These are phyloP conservation scores for Nymphaea thermarum DNA, from an alignment of 164 flowering plant genomes.

Conservation along the genomic window DNA sequence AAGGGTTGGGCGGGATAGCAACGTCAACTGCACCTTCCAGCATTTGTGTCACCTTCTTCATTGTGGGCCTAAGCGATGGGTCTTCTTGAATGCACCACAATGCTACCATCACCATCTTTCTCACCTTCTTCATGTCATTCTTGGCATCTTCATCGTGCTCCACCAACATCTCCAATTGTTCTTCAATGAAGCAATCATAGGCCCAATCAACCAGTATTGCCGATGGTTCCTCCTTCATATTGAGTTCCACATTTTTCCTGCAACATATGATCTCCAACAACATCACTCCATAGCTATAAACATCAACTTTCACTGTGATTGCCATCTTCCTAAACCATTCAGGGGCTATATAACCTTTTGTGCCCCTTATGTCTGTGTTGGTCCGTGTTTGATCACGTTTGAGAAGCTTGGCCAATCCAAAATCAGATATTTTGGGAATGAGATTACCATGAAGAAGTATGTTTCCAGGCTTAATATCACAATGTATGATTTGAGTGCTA, in stretches of 20 bases:
- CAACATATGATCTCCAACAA: slow-evolving; percentile 18
- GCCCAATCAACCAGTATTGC: too few relatives aligned
- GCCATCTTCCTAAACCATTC: slow-evolving; percentile 22
- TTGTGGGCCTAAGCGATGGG: slow-evolving; percentile 6
- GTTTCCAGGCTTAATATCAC: slow-evolving; percentile 20
- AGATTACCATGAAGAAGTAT: slow-evolving; percentile 10
- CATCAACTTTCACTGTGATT: slow-evolving; percentile 18
- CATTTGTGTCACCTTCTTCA: slow-evolving; percentile 3
- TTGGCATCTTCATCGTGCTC: too few relatives aligned
- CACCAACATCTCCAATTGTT: too few relatives aligned
- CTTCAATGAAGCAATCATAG: too few relatives aligned
- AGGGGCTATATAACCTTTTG: slow-evolving; percentile 21
- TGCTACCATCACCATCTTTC: slow-evolving; percentile 6
- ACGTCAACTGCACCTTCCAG: slow-evolving; percentile 10
- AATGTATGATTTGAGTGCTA: slow-evolving; percentile 15
- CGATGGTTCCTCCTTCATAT: too few relatives aligned
- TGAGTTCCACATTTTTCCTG: slow-evolving; percentile 9
- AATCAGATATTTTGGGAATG: slow-evolving; percentile 22
- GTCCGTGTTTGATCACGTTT: slow-evolving; percentile 16
- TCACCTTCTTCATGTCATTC: slow-evolving; percentile 3
- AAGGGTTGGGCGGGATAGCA: slow-evolving; percentile 13
- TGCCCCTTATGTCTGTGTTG: slow-evolving; percentile 14
- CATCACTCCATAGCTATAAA: slow-evolving; percentile 14
- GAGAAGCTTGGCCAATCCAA: slow-evolving; percentile 21
- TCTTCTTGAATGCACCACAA: slow-evolving; percentile 10